Percentiles rank a stretch among this genome's conserved stretches.
Conservation (phyloP, 202 grass and related monocot genomes). For the Eragrostis tef region DNA sequence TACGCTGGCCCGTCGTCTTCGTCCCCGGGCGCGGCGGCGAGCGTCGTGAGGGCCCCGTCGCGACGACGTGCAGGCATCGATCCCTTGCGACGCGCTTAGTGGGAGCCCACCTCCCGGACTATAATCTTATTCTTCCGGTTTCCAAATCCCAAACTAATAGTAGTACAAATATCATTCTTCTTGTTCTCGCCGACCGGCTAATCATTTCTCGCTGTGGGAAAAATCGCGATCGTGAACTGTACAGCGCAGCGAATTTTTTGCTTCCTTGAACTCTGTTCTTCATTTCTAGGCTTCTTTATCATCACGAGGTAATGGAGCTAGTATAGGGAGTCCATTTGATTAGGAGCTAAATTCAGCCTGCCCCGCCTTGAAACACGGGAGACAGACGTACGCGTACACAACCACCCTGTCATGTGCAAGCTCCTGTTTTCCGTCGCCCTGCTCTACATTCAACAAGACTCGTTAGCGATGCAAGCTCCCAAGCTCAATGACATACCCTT, state of each 20-base stretch:
- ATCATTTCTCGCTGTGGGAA: neutral
- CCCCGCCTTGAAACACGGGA: neutral
- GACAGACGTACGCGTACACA: neutral
- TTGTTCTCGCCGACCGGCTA: conserved; percentile 1
- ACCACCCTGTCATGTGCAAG: neutral
- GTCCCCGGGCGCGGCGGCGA: too few relatives aligned
- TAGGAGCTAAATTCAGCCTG: neutral
- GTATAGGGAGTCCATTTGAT: neutral
- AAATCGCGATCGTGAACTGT: neutral
- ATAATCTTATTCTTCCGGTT: neutral
- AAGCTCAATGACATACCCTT: too few relatives aligned
- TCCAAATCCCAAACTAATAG: neutral
- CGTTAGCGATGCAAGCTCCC: neutral
- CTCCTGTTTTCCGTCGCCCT: neutral
- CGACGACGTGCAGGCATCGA: neutral
- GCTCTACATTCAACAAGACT: neutral
- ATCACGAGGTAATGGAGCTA: too few relatives aligned
- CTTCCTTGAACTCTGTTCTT: neutral
- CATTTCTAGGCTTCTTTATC: neutral
- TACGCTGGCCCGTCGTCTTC: too few relatives aligned
- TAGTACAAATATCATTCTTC: too few relatives aligned
- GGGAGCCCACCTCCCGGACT: neutral
- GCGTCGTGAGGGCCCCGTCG: too few relatives aligned
- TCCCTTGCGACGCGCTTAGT: neutral
- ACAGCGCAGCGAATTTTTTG: neutral